Conservation (phyloP, 495 filamentous ascomycete genomes). For the Trichocladium uniseriatum region DNA sequence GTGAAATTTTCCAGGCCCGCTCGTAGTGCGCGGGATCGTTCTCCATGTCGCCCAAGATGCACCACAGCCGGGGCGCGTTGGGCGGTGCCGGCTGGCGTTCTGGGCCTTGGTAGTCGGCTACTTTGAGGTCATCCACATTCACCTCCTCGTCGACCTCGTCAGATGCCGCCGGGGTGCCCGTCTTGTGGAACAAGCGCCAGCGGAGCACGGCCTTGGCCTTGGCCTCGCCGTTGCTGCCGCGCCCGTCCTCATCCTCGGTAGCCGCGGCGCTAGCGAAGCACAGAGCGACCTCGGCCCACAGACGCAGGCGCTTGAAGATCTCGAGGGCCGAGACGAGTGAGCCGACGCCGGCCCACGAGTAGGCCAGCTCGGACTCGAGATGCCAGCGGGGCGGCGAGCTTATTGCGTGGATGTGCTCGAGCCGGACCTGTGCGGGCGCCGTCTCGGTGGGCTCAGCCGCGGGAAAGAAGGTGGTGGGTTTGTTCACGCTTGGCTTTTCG, state of each 20-base stretch:
- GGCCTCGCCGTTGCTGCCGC: constrained; percentile 51
- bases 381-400: constrained; percentile 83
- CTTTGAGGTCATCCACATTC: constrained; percentile 42
- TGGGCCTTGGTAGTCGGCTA: constrained; percentile 45
- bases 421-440: constrained; percentile 62
- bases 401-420: constrained; percentile 74
- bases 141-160: constrained; percentile 45
- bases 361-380: constrained; percentile 85
- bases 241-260: constrained; percentile 53
- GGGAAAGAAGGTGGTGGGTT: constrained; percentile 72
- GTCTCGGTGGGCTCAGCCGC: constrained; percentile 64
- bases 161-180: constrained; percentile 20
- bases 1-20: constrained; percentile 82
- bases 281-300: constrained; percentile 93
- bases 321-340: constrained; percentile 84
- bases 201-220: constrained; percentile 69
- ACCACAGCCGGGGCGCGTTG: constrained; percentile 82
- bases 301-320: constrained; percentile 87
- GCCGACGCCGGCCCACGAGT: constrained; percentile 79
- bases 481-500: constrained; percentile 11
- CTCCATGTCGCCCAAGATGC: constrained; percentile 88
- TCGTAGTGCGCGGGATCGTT: constrained; percentile 63
- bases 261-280: constrained; percentile 58
- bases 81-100: constrained; percentile 60
- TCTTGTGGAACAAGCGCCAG: constrained; percentile 63